Conservation (phyloP, 2,329 filamentous ascomycete genomes). For the Sphaerulina musiva region DNA sequence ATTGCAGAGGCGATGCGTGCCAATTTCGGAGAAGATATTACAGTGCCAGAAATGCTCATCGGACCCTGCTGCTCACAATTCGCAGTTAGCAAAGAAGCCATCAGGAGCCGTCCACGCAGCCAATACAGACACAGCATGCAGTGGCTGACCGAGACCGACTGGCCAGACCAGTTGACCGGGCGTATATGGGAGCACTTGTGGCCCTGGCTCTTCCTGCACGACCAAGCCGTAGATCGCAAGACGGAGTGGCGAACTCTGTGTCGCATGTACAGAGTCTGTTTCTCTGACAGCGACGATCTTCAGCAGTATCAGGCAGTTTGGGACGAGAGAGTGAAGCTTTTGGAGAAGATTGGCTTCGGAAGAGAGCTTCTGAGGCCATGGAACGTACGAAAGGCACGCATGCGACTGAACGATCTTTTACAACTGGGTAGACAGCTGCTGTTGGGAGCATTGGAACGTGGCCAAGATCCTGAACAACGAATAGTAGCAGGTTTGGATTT, state of each 20-base stretch:
- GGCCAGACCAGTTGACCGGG: constrained; percentile 13
- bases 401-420: neutral
- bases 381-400: neutral
- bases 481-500: neutral
- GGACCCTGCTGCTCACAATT: constrained; percentile 21
- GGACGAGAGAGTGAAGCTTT: neutral
- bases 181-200: constrained; percentile 20
- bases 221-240: constrained; percentile 1
- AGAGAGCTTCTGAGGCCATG: neutral
- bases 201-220: constrained; percentile 12
- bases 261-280: constrained; percentile 1
- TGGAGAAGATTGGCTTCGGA: neutral
- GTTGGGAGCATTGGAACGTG: constrained; percentile 1
- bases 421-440: neutral
- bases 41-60: constrained; percentile 12
- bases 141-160: constrained; percentile 13
- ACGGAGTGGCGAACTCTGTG: constrained; percentile 5
- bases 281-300: neutral
- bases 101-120: constrained; percentile 10
- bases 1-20: constrained; percentile 13
- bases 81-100: constrained; percentile 12
- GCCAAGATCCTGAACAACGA: neutral
- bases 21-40: constrained; percentile 15
- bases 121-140: constrained; percentile 13
- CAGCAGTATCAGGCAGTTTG: neutral